Base-by-base conservation (phyloP, 164 flowering plant genomes). In the Chloranthus sessilifolius region DNA sequence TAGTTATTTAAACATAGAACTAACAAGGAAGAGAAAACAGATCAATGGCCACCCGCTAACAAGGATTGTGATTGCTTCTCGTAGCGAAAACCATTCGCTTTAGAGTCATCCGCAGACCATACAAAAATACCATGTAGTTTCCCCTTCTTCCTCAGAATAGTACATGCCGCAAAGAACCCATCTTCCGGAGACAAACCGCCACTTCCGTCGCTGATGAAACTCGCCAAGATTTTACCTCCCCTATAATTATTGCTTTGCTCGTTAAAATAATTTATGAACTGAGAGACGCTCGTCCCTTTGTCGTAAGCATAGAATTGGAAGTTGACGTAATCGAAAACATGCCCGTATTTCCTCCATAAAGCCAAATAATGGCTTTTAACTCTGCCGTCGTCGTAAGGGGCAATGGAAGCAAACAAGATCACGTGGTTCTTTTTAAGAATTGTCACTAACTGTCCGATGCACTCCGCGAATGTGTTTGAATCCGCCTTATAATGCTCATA, bases 71-170 rank as follows among this genome's bases (percentile, higher is more conserved):
- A 62, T 49, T 53, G 62, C 56, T 61, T 62, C 68, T 80, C 80
- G 26, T 61, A 73, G 17, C 24, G 57, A 28, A 69, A 74, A 12
- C 72, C 72, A 2, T 27, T 42, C 4, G 10, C 38, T 64, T 56
- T 74, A 17, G 82, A 80, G 37, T 70, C 71, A 64, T 80, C 85
- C 5, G 85, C 85, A 34, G 65, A 80, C 85, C 85, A 74, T 24
- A 75, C 56, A 41, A 77, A 80, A 45, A 77, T 77, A 1, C 79
- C 82, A 42, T 70, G 31, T 28, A 77, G 75, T 41, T 66, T 21
- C 1, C 59, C 47, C 51, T 66, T 53, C 11, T 58, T 61, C 59
- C 46, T 64, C 9, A 77, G 75, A 57, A 26, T 47, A 3, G 17
- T 44, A 48, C 85, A 80, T 22, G 82, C 86, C 0, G 52, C 59